phyloP scores from a whole-genome alignment of 441 rosid genomes.

The Croton setiger region DNA sequence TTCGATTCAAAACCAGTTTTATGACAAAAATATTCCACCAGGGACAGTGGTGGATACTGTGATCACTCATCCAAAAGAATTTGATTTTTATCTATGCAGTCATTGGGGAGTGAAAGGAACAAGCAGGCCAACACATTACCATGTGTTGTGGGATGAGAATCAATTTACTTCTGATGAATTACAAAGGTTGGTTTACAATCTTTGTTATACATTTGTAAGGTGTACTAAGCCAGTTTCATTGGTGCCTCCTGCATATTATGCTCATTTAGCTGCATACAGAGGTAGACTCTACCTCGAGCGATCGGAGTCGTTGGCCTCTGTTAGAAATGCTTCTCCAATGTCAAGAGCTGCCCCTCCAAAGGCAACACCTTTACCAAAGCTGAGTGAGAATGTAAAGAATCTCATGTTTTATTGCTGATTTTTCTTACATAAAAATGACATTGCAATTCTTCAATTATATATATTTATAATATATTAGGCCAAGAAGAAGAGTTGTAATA shows the following conservation, averaged over 20 bases:
- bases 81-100: conserved; percentile 80
- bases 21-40: conserved; percentile 66
- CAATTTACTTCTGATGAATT: conserved; percentile 57
- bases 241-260: conserved; percentile 82
- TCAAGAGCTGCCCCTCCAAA: conserved; percentile 38
- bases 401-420: conserved; percentile 73
- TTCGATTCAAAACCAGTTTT: conserved; percentile 27
- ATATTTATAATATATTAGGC: background rate
- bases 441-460: conserved; percentile 8
- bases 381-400: conserved; percentile 56
- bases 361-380: conserved; percentile 32
- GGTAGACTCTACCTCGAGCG: conserved; percentile 63
- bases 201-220: conserved; percentile 73
- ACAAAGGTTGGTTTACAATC: conserved; percentile 56
- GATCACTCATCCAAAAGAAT: conserved; percentile 74
- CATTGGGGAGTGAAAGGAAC: conserved; percentile 74
- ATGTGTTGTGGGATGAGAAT: conserved; percentile 71
- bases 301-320: conserved; percentile 40
- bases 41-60: conserved; percentile 83
- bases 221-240: conserved; percentile 69
- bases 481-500: background rate
- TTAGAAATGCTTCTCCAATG: conserved; percentile 35
- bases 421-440: background rate
- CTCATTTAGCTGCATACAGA: conserved; percentile 71
- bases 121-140: conserved; percentile 81